Evolutionary conservation across 768 basidiomycete genomes (phyloP).

Genomic region (Mycena haematopus): DNA sequence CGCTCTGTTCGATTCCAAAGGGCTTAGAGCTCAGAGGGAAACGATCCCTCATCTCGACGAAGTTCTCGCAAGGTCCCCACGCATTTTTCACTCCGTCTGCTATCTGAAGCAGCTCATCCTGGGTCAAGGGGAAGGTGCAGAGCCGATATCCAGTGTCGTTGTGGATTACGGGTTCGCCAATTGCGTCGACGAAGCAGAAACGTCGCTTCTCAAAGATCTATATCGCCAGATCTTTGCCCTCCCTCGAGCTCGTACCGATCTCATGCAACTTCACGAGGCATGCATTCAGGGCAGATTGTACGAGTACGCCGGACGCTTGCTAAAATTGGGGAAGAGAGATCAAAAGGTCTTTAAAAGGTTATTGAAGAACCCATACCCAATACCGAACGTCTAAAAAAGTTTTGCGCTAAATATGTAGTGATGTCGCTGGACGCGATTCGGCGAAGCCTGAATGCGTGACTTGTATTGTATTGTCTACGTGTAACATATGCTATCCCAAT

Average conservation of each 20-base stretch:
- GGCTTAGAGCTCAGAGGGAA: background rate
- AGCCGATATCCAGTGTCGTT: background rate
- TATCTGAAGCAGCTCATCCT: slow-evolving; percentile 1
- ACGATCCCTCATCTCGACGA: background rate
- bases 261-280: slow-evolving; percentile 1
- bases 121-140: background rate
- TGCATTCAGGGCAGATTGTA: slow-evolving; percentile 10
- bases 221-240: slow-evolving; percentile 6
- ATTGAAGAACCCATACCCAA: slow-evolving; percentile 5
- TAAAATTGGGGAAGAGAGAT: slow-evolving; percentile 1
- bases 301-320: background rate
- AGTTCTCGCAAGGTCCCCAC: background rate
- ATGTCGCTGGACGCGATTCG: no score
- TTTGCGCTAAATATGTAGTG: no score
- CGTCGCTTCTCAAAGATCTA: background rate
- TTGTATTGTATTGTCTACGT: no score
- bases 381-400: background rate
- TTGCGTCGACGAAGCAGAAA: slow-evolving; percentile 1
- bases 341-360: slow-evolving; percentile 1
- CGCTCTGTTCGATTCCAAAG: slow-evolving; percentile 2
- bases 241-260: background rate
- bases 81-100: background rate
- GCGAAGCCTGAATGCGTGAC: no score
- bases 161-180: slow-evolving; percentile 9
- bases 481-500: no score